Base-by-base conservation (phyloP, 1,139 yeast genomes). In the Pichia sorboxylosa region DNA sequence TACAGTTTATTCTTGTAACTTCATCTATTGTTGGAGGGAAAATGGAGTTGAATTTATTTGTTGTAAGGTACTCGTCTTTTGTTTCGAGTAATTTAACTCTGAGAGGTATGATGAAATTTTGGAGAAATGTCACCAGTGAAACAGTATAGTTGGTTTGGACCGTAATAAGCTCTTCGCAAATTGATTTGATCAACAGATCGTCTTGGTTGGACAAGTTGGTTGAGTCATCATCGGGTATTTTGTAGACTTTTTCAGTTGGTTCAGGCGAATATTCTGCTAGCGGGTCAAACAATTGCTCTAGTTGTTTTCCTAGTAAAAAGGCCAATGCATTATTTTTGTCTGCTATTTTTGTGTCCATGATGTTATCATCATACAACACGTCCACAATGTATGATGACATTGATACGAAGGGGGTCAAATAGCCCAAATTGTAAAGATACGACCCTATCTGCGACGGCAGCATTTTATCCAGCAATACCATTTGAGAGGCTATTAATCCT, bases 21-120 rank as follows among this genome's bases (percentile, higher is more conserved):
- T 87, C 97, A 55, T 87, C 97, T 21, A 87, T 80, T 0, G 97
- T 87, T 1, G 96, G 96, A 3, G 97, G 96, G 50, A 87, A 84
- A 1, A 84, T 66, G 32, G 73, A 65, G 52, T 87, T 87, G 25
- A 85, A 63, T 44, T 72, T 72, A 2, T 76, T 59, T 8, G 83
- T 74, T 1, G 73, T 61, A 35, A 34, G 56, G 8, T 57, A 58
- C 5, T 66, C 69, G 10, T 71, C 53, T 21, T 67, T 64, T 9
- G 72, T 69, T 29, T 72, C 67, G 23, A 83, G 55, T 1, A 79
- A 84, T 41, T 68, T 67, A 16, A 81, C 71, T 44, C 97, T 66
- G 28, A 85, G 56, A 0, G 94, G 94, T 20, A 85, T 75, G 21
- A 87, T 64, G 42, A 82, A 78, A 35, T 80, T 74, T 46, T 82